phyloP scores from a whole-genome alignment of 257 asterid genomes.

The Avicennia marina region DNA sequence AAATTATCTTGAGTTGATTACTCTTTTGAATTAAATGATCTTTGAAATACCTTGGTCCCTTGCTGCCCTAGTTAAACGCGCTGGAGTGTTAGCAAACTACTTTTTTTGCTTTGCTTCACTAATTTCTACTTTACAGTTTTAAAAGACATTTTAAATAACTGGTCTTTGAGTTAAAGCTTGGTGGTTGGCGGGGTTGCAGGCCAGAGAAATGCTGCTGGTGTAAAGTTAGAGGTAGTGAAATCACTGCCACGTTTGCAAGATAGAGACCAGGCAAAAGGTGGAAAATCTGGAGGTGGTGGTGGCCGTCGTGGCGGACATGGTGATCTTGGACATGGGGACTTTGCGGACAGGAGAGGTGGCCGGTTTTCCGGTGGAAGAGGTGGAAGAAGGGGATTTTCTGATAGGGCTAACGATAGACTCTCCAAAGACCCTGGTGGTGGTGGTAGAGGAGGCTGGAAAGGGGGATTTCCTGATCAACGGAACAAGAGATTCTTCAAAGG shows the following conservation, averaged over 20 bases:
- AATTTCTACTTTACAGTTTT: too few species aligned
- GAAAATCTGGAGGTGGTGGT: slow-evolving; percentile 50
- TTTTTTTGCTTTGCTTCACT: too few species aligned
- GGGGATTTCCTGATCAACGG: slow-evolving; percentile 11
- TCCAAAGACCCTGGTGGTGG: slow-evolving; percentile 22
- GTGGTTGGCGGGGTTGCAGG: too few species aligned
- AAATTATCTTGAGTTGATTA: background rate
- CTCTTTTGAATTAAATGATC: too few species aligned
- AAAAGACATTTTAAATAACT: background rate
- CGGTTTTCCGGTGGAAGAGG: slow-evolving; percentile 27
- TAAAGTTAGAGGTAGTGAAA: slow-evolving; percentile 57
- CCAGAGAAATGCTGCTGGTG: slow-evolving; percentile 50
- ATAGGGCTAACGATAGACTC: slow-evolving; percentile 22
- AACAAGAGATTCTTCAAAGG: background rate
- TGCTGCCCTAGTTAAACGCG: background rate
- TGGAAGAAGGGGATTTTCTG: slow-evolving; percentile 8
- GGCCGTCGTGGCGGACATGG: slow-evolving; percentile 31
- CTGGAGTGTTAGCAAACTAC: slow-evolving; percentile 20
- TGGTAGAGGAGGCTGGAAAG: slow-evolving; percentile 21
- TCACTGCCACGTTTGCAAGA: slow-evolving; percentile 67
- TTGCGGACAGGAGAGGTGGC: slow-evolving; percentile 27
- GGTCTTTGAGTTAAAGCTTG: background rate
- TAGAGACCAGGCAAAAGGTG: slow-evolving; percentile 43
- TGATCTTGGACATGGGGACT: slow-evolving; percentile 27
- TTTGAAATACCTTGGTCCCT: background rate